phyloP scores from a whole-genome alignment of 2,329 filamentous ascomycete species.

The Aspergillus sclerotialis region DNA sequence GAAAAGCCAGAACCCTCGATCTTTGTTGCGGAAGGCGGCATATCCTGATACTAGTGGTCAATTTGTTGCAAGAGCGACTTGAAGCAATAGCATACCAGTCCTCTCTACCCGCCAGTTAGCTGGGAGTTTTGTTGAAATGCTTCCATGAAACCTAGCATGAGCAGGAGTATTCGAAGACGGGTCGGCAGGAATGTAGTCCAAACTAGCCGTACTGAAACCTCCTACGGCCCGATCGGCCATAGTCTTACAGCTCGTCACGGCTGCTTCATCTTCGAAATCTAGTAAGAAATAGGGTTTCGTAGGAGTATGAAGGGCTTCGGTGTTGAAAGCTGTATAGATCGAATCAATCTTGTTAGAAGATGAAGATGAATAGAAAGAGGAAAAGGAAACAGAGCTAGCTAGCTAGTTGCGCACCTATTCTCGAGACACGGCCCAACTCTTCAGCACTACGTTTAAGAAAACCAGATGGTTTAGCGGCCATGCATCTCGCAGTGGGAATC shows the following conservation, averaged over 20 bases:
- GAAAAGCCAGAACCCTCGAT: constrained; percentile 72
- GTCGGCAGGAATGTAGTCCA: constrained; percentile 59
- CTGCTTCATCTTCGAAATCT: constrained; percentile 33
- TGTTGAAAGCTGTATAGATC: constrained; percentile 31
- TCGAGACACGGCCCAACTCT: constrained; percentile 51
- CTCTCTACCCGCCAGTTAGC: constrained; percentile 45
- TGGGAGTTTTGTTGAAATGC: constrained; percentile 80
- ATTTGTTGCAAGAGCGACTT: neutral
- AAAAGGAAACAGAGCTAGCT: no score
- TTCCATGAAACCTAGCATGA: constrained; percentile 78
- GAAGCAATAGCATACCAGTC: constrained; percentile 28
- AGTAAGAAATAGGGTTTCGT: constrained; percentile 34
- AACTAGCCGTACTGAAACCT: constrained; percentile 67
- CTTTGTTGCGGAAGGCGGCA: constrained; percentile 80
- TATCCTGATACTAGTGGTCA: constrained; percentile 56
- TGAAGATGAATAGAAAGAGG: neutral
- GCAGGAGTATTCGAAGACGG: constrained; percentile 40
- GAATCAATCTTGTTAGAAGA: constrained; percentile 6
- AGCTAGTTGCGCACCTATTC: constrained; percentile 49
- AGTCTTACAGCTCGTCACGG: constrained; percentile 50
- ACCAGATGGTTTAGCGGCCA: constrained; percentile 35
- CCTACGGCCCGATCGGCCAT: constrained; percentile 86
- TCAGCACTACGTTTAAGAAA: constrained; percentile 54
- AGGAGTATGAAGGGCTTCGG: constrained; percentile 29
- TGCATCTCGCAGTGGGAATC: constrained; percentile 33